Evolutionary conservation across 148 eudicot genomes (phyloP).

Genomic region (Silene uniflora): DNA sequence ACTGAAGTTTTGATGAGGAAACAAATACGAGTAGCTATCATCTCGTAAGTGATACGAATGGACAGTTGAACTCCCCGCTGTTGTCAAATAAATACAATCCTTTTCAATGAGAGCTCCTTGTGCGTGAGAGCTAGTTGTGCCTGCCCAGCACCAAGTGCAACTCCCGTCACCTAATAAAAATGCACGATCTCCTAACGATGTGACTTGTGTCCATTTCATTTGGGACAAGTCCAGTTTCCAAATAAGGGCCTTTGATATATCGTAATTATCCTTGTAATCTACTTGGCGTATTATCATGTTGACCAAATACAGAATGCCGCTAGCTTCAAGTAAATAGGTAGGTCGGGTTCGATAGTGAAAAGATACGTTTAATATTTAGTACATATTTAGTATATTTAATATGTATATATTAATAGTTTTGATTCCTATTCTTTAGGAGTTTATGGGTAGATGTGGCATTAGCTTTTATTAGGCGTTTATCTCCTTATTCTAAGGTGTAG

Average conservation of each 20-base stretch:
- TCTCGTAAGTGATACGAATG: neutral
- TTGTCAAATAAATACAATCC: conserved; percentile 5
- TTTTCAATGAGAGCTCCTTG: neutral
- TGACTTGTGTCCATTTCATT: neutral
- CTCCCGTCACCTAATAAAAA: neutral
- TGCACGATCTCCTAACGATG: conserved; percentile 5
- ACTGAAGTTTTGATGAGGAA: neutral
- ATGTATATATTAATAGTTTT: no score
- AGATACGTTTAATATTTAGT: no score
- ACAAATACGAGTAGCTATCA: neutral
- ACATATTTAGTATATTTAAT: no score
- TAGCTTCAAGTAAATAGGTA: neutral
- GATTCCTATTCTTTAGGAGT: no score
- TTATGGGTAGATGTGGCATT: no score
- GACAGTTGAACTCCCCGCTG: neutral
- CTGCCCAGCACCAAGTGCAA: neutral
- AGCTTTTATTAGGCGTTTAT: no score
- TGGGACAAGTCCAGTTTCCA: neutral
- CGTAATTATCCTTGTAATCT: neutral
- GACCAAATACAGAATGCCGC: neutral
- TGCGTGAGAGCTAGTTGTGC: neutral
- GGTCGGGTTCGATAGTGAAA: no score
- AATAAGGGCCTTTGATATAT: neutral
- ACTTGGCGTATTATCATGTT: neutral
- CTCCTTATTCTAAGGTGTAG: no score